These are phyloP conservation scores for Fraxinus pennsylvanica DNA, from an alignment of 257 asterid genomes.

Conservation along the genomic window DNA sequence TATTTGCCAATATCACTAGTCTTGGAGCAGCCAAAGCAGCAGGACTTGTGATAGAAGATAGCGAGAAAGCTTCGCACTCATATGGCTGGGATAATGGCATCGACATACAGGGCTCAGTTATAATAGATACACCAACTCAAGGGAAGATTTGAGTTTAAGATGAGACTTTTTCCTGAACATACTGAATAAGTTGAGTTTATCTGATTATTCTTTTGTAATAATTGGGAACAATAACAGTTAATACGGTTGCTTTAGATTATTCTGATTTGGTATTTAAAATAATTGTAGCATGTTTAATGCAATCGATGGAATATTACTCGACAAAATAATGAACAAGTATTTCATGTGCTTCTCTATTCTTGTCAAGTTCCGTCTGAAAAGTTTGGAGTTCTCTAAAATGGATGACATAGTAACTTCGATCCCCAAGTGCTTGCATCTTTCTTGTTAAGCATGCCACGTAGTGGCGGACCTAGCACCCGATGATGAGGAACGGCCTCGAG, in stretches of 20 bases:
- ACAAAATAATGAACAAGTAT: no score
- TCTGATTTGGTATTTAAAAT: background rate
- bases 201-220: constrained; percentile 37
- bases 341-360: background rate
- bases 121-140: constrained; percentile 26
- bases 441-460: no score
- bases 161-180: background rate
- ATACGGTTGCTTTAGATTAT: background rate
- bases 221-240: background rate
- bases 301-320: no score
- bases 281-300: background rate
- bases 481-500: no score
- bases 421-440: no score
- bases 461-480: no score
- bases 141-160: constrained; percentile 40
- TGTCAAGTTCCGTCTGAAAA: background rate
- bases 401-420: no score
- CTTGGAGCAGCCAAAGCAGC: constrained; percentile 80
- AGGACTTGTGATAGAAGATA: constrained; percentile 47
- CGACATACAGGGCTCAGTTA: constrained; percentile 14
- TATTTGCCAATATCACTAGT: constrained; percentile 76
- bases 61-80: constrained; percentile 48
- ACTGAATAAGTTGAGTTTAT: constrained; percentile 34
- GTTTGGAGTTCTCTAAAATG: background rate
- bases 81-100: constrained; percentile 29